phyloP scores from a whole-genome alignment of 1,139 yeast genomes.

The Candida labiduridarum region DNA sequence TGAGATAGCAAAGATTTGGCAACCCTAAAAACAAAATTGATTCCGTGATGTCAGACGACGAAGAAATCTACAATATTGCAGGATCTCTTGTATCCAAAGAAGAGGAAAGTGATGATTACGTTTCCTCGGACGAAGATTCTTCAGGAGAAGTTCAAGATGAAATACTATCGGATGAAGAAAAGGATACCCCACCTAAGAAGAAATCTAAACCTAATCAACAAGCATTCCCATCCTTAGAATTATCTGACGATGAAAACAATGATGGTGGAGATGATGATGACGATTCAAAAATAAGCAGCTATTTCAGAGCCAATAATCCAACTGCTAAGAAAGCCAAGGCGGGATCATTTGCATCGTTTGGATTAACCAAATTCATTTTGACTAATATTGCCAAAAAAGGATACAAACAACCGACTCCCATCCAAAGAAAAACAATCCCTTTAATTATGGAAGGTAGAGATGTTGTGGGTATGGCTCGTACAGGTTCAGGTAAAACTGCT shows the following conservation, averaged over 20 bases:
- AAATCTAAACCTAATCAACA: slow-evolving; percentile 22
- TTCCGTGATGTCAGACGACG: slow-evolving; percentile 53
- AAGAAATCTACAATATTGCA: slow-evolving; percentile 64
- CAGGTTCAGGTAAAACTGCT: slow-evolving; percentile 99
- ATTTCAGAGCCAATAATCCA: slow-evolving; percentile 44
- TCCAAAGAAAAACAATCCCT: slow-evolving; percentile 94
- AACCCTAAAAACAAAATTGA: neutral
- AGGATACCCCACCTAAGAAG: slow-evolving; percentile 18
- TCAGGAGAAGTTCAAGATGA: slow-evolving; percentile 60
- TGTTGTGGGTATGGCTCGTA: slow-evolving; percentile 98
- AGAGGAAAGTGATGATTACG: slow-evolving; percentile 42
- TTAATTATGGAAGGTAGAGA: slow-evolving; percentile 84
- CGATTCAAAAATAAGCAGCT: slow-evolving; percentile 28
- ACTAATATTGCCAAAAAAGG: slow-evolving; percentile 82
- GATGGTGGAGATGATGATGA: slow-evolving; percentile 43
- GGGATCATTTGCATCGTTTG: slow-evolving; percentile 89
- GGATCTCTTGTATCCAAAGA: slow-evolving; percentile 55
- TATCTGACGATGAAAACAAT: slow-evolving; percentile 62
- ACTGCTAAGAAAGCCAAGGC: slow-evolving; percentile 67
- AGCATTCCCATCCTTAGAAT: slow-evolving; percentile 66
- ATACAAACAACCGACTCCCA: slow-evolving; percentile 94
- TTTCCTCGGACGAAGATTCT: slow-evolving; percentile 17
- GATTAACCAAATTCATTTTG: slow-evolving; percentile 72
- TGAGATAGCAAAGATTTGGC: neutral
- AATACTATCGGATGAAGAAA: slow-evolving; percentile 40